phyloP scores from a whole-genome alignment of 2,329 filamentous ascomycete genomes.

The Hortaea werneckii region DNA sequence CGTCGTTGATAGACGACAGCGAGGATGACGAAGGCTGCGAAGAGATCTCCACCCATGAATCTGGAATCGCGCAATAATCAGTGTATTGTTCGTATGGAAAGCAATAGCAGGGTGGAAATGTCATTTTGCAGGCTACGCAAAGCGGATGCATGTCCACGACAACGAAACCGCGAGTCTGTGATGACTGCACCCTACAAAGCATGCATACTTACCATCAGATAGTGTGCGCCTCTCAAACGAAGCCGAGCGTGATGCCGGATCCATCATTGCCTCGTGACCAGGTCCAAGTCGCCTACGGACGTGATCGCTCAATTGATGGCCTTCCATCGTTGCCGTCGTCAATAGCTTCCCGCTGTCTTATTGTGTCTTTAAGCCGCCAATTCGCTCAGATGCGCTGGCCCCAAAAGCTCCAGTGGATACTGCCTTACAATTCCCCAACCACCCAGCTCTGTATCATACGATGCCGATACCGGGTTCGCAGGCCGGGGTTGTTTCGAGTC shows the following conservation, averaged over 20 bases:
- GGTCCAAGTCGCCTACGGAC: constrained; percentile 9
- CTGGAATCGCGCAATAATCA: constrained; percentile 39
- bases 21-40: constrained; percentile 92
- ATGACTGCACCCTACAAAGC: too few relatives aligned
- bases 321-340: not conserved
- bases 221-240: constrained; percentile 21
- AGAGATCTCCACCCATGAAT: constrained; percentile 92
- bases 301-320: constrained; percentile 7
- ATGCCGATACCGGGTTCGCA: not conserved
- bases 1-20: constrained; percentile 71
- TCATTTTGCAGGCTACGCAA: too few relatives aligned
- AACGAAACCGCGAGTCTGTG: too few relatives aligned
- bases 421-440: not conserved
- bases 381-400: not conserved
- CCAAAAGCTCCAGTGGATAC: not conserved
- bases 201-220: constrained; percentile 18
- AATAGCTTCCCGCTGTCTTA: too few relatives aligned
- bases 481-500: too few relatives aligned
- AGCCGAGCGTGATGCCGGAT: constrained; percentile 19
- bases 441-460: too few relatives aligned
- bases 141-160: too few relatives aligned
- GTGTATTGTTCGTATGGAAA: constrained; percentile 5
- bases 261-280: constrained; percentile 13
- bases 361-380: too few relatives aligned
- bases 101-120: too few relatives aligned